Base-by-base conservation (phyloP, 1,139 yeast species). In the Meyerozyma carpophila region DNA sequence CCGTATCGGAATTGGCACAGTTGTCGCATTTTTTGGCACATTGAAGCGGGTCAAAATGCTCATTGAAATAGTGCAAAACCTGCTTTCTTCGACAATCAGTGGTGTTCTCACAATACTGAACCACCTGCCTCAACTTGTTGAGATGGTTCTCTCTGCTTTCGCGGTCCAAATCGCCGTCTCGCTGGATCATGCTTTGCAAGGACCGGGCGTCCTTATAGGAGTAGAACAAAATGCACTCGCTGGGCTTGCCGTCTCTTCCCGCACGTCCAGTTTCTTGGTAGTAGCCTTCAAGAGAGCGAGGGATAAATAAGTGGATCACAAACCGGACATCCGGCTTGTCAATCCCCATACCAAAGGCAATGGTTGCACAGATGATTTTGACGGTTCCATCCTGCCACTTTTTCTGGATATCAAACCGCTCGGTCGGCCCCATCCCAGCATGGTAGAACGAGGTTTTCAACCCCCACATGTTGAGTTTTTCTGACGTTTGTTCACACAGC, bases 191-290 rank as follows among this genome's bases (percentile, higher is more conserved):
- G 14, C 81, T 73, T 59, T 85, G 91, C 44, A 91, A 65, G 34
- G 80, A 72, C 47, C 89, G 68, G 0, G 89, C 89, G 66, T 90
- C 98, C 48, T 79, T 77, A 61, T 84, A 84, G 10, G 82, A 75
- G 59, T 85, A 93, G 56, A 80, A 93, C 76, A 93, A 75, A 14
- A 87, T 77, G 65, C 98, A 93, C 48, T 83, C 84, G 1, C 96
- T 84, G 39, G 68, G 77, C 4, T 78, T 67, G 0, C 98, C 97
- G 68, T 93, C 98, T 65, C 98, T 79, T 4, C 98, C 98, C 2
- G 98, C 98, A 63, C 98, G 81, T n/a, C 98, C 98, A 1, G 98
- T 90, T 61, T 93, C 98, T 65, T 93, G 98, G 56, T 93, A 93
- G 59, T 93, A 93, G 0, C 98, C 98, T 65, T 93, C 98, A 48